Base-by-base conservation (phyloP, 1,284 basidiomycete genomes). In the Cryptococcus wingfieldii region DNA sequence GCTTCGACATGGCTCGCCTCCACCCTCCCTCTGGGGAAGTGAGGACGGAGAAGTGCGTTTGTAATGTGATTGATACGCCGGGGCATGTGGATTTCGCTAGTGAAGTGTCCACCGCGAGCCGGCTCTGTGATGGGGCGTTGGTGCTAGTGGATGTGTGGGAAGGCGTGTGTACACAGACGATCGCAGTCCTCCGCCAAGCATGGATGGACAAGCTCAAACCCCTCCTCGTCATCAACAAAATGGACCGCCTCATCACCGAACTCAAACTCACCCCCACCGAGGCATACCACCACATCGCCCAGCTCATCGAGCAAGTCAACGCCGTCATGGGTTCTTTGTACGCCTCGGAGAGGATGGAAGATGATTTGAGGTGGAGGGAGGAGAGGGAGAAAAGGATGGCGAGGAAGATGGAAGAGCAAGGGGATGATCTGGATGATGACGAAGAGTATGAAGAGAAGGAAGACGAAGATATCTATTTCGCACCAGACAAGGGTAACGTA, bases 81-180 rank as follows among this genome's bases (percentile, higher is more conserved):
- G 96, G 96, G 3, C 96, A 99, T 78, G 94, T 98, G 43, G 96
- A 98, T 77, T 99, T 99, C 66, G 95, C 93, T 0, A 90, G 86
- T 55, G 96, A 98, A 72, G 96, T 98, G 0, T 97, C 94, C 0
- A 90, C 90, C 1, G 93, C 95, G 10, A 90, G 91, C 9, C 82
- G 95, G 46, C 75, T 99, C 28, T 97, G 93, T 68, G 96, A 98
- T 72, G 96, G 96, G 25, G 92, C 94, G 5, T 81, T 99, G 7
- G 89, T 98, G 31, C 81, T 99, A n/a, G 91, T 99, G 3, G 96
- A 99, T 74, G 93, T 91, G 1, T 92, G 98, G 5, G 96, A 98
- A 79, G 96, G 96, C 18, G 96, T 99, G 8, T 98, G 93, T 73
- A 98, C 95, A 1, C 95, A 98, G 90, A 98, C 96, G 0, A 90